Evolutionary conservation across 176 grass and related monocot species (phyloP).

Genomic region (Metroxylon sagu): DNA sequence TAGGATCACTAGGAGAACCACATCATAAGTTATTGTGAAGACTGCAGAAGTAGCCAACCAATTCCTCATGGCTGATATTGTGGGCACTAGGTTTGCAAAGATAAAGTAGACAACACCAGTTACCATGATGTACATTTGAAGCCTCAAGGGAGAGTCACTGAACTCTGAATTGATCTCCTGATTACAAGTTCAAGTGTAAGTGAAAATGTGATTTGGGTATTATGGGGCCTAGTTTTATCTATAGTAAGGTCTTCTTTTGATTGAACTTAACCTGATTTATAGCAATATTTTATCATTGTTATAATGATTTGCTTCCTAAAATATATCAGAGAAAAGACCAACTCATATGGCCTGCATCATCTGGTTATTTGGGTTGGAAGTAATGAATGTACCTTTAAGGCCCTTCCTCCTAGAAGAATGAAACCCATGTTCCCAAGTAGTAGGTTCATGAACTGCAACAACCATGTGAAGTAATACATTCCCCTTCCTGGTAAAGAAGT

Average conservation of each 20-base stretch:
- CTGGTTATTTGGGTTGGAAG: too few species aligned
- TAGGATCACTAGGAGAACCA: conserved; percentile 43
- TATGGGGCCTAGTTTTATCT: too few species aligned
- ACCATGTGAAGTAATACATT: conserved; percentile 76
- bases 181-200: neutral
- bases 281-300: too few species aligned
- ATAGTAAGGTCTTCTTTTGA: too few species aligned
- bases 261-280: too few species aligned
- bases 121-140: conserved; percentile 42
- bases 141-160: conserved; percentile 39
- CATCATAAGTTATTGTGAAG: conserved; percentile 42
- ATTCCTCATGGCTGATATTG: conserved; percentile 79
- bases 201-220: too few species aligned
- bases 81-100: conserved; percentile 80
- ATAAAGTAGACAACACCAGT: conserved; percentile 51
- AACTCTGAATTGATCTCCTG: conserved; percentile 69
- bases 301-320: too few species aligned
- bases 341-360: too few species aligned
- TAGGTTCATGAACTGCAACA: conserved; percentile 65
- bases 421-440: conserved; percentile 77
- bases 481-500: conserved; percentile 35
- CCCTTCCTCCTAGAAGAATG: conserved; percentile 67
- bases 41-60: conserved; percentile 67
- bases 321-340: too few species aligned
- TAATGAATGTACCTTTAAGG: conserved; percentile 45